Evolutionary conservation across 2,329 filamentous ascomycete genomes (phyloP).

Genomic region (Ophiosphaerella narmari): DNA sequence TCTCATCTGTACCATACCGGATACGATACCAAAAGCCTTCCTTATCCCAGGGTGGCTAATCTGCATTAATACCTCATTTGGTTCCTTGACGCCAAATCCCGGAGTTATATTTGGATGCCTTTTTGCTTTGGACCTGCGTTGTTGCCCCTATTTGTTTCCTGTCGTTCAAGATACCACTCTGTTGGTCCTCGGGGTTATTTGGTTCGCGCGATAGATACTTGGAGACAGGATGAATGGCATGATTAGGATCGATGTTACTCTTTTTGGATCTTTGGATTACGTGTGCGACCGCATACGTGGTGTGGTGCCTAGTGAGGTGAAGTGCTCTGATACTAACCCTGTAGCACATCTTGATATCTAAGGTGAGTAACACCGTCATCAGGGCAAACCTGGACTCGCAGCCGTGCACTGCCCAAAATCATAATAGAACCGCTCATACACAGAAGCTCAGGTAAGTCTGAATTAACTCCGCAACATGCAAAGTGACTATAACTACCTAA

Average conservation of each 20-base stretch:
- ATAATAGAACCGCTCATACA: background rate
- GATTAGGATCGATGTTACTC: background rate
- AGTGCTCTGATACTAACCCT: no score
- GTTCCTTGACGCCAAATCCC: background rate
- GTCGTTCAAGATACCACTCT: slow-evolving; percentile 25
- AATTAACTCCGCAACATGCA: background rate
- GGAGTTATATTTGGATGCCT: slow-evolving; percentile 1
- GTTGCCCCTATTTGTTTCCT: background rate
- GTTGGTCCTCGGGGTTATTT: slow-evolving; percentile 7
- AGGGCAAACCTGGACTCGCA: no score
- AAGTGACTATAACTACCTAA: no score
- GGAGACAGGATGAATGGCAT: background rate
- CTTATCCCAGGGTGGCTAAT: slow-evolving; percentile 5
- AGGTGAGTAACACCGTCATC: no score
- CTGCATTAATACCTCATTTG: slow-evolving; percentile 12
- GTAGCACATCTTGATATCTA: no score
- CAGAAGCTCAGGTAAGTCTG: background rate
- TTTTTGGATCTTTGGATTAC: slow-evolving; percentile 1
- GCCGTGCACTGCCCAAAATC: no score
- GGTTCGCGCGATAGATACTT: background rate
- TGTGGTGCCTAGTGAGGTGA: background rate
- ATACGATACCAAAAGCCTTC: slow-evolving; percentile 10
- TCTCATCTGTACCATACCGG: slow-evolving; percentile 14
- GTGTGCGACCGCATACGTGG: background rate
- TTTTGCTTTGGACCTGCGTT: background rate